Evolutionary conservation across 805 yeast genomes (phyloP).

Genomic region (Wickerhamomyces tratensis): DNA sequence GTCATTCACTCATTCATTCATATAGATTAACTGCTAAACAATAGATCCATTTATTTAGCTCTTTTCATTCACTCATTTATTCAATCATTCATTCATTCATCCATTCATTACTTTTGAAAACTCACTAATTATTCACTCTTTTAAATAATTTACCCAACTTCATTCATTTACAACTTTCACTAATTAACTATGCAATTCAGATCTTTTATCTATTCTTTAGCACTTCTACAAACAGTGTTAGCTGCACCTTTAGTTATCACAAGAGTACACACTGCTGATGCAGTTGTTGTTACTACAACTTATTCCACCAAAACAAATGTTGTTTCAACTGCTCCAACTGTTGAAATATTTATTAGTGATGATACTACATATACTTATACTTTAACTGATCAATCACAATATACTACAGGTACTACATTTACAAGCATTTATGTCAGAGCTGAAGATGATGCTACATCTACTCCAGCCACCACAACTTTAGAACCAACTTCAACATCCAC

Average conservation of each 20-base stretch:
- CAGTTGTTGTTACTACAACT: slow-evolving; percentile 35
- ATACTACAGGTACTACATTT: slow-evolving; percentile 26
- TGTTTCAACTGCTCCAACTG: slow-evolving; percentile 28
- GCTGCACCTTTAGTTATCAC: slow-evolving; percentile 36
- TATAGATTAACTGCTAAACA: background rate
- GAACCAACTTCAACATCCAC: slow-evolving; percentile 5
- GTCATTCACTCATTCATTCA: too few relatives aligned
- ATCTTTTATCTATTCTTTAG: background rate
- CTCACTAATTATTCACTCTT: background rate
- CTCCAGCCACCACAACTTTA: slow-evolving; percentile 1
- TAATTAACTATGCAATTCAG: too few relatives aligned
- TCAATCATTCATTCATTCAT: background rate
- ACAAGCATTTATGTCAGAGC: slow-evolving; percentile 14
- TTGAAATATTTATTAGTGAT: slow-evolving; percentile 26
- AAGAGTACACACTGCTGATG: slow-evolving; percentile 44
- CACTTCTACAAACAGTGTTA: slow-evolving; percentile 17
- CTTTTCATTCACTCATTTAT: background rate
- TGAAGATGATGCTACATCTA: slow-evolving; percentile 2
- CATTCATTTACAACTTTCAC: background rate
- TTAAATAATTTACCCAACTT: too few relatives aligned
- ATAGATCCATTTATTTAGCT: background rate
- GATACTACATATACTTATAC: slow-evolving; percentile 29
- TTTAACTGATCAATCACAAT: slow-evolving; percentile 23
- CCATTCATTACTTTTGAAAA: background rate
- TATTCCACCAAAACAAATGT: slow-evolving; percentile 30